Evolutionary conservation across 345 rosid genomes (phyloP).

Genomic region (Pelargonium nanum): DNA sequence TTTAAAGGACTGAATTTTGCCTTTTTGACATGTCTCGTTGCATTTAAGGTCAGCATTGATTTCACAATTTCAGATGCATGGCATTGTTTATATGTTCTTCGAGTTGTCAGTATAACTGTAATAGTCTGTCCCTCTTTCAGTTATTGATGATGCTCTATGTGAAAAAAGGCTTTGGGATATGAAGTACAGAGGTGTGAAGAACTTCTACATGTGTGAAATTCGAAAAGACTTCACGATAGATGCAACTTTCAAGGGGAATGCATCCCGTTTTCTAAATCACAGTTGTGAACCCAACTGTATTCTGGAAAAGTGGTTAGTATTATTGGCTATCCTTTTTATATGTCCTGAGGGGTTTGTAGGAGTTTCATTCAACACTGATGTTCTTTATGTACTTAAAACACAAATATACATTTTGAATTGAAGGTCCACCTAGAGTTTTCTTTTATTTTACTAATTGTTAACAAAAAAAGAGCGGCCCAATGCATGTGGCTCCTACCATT

Average conservation of each 20-base stretch:
- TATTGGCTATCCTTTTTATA: neutral
- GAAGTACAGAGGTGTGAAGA: slow-evolving; percentile 66
- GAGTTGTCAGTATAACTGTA: neutral
- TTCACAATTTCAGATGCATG: neutral
- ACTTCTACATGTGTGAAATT: slow-evolving; percentile 98
- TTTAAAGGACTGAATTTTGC: no score
- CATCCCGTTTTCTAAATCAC: slow-evolving; percentile 89
- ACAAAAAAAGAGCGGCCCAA: no score
- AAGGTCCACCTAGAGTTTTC: no score
- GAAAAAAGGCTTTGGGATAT: slow-evolving; percentile 97
- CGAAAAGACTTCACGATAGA: slow-evolving; percentile 90
- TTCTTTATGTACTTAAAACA: neutral
- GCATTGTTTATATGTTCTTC: neutral
- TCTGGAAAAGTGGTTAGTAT: slow-evolving; percentile 77
- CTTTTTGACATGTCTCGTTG: no score
- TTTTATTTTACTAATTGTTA: no score
- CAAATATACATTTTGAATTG: neutral
- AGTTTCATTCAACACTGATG: neutral
- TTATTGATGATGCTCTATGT: slow-evolving; percentile 76
- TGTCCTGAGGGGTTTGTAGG: neutral
- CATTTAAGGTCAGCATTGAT: neutral
- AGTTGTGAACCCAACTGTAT: slow-evolving; percentile 84
- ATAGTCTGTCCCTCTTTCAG: slow-evolving; percentile 35
- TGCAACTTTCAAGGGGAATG: slow-evolving; percentile 91
- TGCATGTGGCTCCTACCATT: no score